Evolutionary conservation across 495 filamentous ascomycete genomes (phyloP), one percentile per base, ranked within the genome.

Genomic region (Aspergillus nanangensis): DNA sequence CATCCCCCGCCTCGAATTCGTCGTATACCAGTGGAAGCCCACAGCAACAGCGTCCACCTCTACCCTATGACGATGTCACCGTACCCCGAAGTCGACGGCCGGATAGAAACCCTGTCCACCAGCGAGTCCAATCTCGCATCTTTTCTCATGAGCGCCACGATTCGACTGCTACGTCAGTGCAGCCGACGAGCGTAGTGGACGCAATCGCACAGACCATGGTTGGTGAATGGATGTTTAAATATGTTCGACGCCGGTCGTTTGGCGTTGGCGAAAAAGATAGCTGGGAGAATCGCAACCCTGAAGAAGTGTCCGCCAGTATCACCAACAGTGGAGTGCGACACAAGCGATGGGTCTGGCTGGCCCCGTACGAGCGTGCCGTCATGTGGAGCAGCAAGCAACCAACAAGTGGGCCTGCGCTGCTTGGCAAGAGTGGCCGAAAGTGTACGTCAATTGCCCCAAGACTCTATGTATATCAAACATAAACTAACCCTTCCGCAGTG

Each of bases 201-300:
- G 88, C 93, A 11, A 97, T 98, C 66, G 90, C 93, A 3, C 88
- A 95, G 55, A 96, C 93, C 4, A 98, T 97, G 93, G 89, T 97
- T 36, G 93, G 93, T 24, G 93, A 97, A 58, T 98, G 93, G 93
- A 97, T 98, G 93, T 97, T 85, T 78, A 98, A 98, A 59, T 97
- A 97, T 60, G 87, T 97, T 32, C 80, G 93, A 32, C 81, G 90
- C 61, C 80, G 93, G 51, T 96, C 88, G 65, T 93, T 93, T 27
- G 63, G 63, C 18, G 82, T 94, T 34, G 67, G 79, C 4, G 91
- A 97, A 44, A 76, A 78, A 23, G 82, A 81, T 52, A 80, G 74
- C 41, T 75, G 73, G 60, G 82, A 83, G 41, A 67, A 65, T 7
- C 60, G 61, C 44, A 69, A 69, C 36, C 52, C 66, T 1, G 71